Base-by-base conservation (phyloP, 106 monocot species). In the Alisma plantagoaquatica region DNA sequence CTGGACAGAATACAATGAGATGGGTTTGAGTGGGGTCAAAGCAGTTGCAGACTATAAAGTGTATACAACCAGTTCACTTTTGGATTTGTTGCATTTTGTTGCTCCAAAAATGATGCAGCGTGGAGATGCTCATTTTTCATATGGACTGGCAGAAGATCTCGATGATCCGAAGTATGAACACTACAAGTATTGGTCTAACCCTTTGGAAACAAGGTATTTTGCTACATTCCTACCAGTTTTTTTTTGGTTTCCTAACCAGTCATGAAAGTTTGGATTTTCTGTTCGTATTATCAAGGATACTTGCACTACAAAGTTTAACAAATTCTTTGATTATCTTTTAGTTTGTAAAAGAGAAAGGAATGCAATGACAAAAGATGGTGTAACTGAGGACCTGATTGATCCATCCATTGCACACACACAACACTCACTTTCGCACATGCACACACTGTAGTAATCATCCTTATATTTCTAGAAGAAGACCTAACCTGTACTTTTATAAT, bases 71-170 rank as follows among this genome's bases (percentile, higher is more conserved):
- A 45, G 53, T 54, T 85, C 89, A 27, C 45, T 82, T 27, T 63
- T 99, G 61, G 98, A 99, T 65, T 76, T 99, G 31, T 75, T 99
- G 62, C 75, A 65, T 63, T 99, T 90, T 77, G 76, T 99, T 74
- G 98, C 98, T 70, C 98, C 98, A 42, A 99, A 77, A 58, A 99
- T 99, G 98, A 99, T 99, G 98, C 70, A 82, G 30, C 84, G 98
- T 60, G 98, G 98, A 44, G 82, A 67, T 68, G 69, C 71, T 62
- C 98, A 99, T 72, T 99, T 90, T 68, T 86, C 90, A 42, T 85
- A 85, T 77, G 98, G 98, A 43, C 76, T 99, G 54, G 98, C 98
- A 41, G 98, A 99, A 15, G 60, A 99, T 64, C 61, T 99, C 64
- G 86, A 82, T 75, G 90, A 99, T 56, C 77, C 79, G 17, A 80